Base-by-base conservation (phyloP, 768 basidiomycete genomes). In the Mrakia hoshinonis region DNA sequence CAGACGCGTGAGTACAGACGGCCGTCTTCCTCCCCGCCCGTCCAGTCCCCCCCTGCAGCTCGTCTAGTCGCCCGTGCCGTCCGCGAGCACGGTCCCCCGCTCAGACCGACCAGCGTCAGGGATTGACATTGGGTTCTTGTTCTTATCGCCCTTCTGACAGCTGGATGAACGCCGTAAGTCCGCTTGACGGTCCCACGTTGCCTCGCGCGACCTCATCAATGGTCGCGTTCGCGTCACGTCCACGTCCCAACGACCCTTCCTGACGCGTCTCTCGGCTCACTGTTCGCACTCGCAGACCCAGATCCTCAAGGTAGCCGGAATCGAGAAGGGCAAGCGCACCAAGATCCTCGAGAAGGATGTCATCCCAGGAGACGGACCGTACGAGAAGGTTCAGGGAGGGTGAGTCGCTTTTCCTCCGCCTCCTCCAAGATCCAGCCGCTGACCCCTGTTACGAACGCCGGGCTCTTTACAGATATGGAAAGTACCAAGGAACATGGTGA, bases 401-500 rank as follows among this genome's bases (percentile, higher is more conserved):
- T 43, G 43, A 43, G 43, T 43, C 43, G 6, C 7, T 43, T 15
- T 43, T 15, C 15, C 6, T 43, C 7, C 43, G 43, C 15, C 43
- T 15, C 7, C 15, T 43, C 7, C 43, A n/a, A n/a, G n/a, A n/a
- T n/a, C n/a, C n/a, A n/a, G n/a, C n/a, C n/a, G n/a, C n/a, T n/a
- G n/a, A n/a, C n/a, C n/a, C n/a, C n/a, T n/a, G n/a, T n/a, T n/a
- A n/a, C n/a, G n/a, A n/a, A n/a, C n/a, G n/a, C n/a, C n/a, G n/a
- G n/a, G n/a, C n/a, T n/a, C n/a, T n/a, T n/a, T n/a, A n/a, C n/a
- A 43, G 43, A 43, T 98, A 98, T 78, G 96, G 96, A 31, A 95
- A 97, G 82, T 99, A 97, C 79, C 96, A 99, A 80, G 96, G 96
- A 74, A 98, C 95, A 69, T 99, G 96, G 95, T 95, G 77, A 78